These are phyloP conservation scores for Asterophora lycoperdoides DNA, from an alignment of 768 basidiomycete genomes.

Conservation along the genomic window DNA sequence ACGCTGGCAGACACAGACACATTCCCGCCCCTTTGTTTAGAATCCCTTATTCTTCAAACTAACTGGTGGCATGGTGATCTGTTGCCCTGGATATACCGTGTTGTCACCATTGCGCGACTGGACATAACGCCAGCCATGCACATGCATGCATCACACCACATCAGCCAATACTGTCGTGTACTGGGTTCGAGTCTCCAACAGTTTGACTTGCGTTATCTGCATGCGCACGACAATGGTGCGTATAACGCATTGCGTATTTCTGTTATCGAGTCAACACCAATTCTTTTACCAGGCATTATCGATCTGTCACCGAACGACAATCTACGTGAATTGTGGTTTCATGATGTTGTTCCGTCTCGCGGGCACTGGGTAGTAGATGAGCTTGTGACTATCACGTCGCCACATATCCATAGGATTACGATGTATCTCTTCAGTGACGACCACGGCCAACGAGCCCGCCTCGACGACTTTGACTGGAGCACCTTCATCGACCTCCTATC, in stretches of 20 bases:
- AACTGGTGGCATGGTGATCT: conserved; percentile 3
- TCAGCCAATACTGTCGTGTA: conserved; percentile 1
- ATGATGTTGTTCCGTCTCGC: conserved; percentile 1
- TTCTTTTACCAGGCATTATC: neutral
- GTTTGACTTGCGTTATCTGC: conserved; percentile 2
- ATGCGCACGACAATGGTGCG: neutral
- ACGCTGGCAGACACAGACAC: neutral
- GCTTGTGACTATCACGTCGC: conserved; percentile 5
- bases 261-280: neutral
- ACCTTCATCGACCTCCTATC: conserved; percentile 5
- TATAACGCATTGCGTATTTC: neutral
- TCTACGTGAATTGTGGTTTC: conserved; percentile 13
- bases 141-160: neutral
- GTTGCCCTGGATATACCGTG: neutral
- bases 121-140: neutral
- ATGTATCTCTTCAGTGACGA: conserved; percentile 4
- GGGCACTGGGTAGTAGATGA: conserved; percentile 3
- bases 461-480: conserved; percentile 6
- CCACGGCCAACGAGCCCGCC: neutral
- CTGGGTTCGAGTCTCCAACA: conserved; percentile 10
- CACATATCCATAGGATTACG: conserved; percentile 9
- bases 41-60: conserved; percentile 6
- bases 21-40: neutral
- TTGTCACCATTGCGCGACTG: neutral
- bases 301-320: conserved; percentile 7